phyloP scores from a whole-genome alignment of 345 rosid genomes.

The Passiflora organensis region DNA sequence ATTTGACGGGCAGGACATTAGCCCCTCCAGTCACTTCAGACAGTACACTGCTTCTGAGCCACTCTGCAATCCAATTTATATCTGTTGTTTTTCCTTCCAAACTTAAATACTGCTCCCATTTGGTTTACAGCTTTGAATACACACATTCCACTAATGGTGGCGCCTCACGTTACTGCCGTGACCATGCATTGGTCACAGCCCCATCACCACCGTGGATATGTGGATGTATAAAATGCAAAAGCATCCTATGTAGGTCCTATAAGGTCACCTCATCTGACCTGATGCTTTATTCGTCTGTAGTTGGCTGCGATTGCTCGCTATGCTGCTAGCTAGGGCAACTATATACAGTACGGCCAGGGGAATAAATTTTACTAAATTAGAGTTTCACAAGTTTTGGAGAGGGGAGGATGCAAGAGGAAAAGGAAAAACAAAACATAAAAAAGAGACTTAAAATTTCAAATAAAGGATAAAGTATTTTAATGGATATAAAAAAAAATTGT shows the following conservation, averaged over 20 bases:
- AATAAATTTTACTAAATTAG: no score
- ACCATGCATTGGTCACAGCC: slow-evolving; percentile 28
- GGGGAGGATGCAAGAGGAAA: no score
- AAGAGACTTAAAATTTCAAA: no score
- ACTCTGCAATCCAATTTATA: slow-evolving; percentile 34
- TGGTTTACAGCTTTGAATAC: slow-evolving; percentile 29
- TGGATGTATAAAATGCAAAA: no score
- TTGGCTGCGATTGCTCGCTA: no score
- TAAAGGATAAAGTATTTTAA: no score
- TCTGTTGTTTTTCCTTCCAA: slow-evolving; percentile 18
- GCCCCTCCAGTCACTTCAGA: slow-evolving; percentile 46
- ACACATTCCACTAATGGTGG: neutral
- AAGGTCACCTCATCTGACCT: slow-evolving; percentile 28
- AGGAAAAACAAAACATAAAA: no score
- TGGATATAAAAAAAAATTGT: no score
- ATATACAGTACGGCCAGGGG: no score
- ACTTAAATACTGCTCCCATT: slow-evolving; percentile 28
- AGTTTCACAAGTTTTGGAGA: no score
- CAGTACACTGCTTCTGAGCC: slow-evolving; percentile 33
- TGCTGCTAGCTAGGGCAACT: no score
- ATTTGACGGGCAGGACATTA: slow-evolving; percentile 36
- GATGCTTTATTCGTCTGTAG: no score
- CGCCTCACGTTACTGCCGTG: slow-evolving; percentile 9
- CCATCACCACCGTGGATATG: slow-evolving; percentile 29
- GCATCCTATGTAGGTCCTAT: slow-evolving; percentile 22